phyloP scores from a whole-genome alignment of 108 stramenopile species.

The Parmales sp. region DNA sequence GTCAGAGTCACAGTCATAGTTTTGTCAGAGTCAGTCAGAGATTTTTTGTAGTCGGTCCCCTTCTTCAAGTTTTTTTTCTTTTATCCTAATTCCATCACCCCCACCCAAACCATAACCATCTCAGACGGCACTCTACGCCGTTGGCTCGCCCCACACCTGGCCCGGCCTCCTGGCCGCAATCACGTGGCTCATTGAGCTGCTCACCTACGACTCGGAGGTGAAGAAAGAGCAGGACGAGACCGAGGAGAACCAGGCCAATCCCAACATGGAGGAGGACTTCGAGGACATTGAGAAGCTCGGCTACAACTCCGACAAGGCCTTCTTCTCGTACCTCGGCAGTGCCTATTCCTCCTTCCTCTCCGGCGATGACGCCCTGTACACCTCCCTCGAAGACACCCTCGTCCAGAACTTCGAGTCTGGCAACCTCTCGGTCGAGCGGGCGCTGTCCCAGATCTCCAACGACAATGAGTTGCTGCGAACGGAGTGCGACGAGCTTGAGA shows the following conservation, averaged over 20 bases:
- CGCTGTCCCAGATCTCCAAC: conserved; percentile 53
- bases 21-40: not conserved
- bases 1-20: not conserved
- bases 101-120: conserved; percentile 37
- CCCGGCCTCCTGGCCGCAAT: conserved; percentile 87
- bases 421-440: conserved; percentile 45
- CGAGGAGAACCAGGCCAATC: conserved; percentile 12
- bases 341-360: conserved; percentile 75
- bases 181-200: conserved; percentile 86
- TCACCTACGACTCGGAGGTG: conserved; percentile 42
- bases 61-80: conserved; percentile 31
- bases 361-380: conserved; percentile 63
- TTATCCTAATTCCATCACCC: conserved; percentile 29
- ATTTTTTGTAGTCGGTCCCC: conserved; percentile 27
- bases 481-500: conserved; percentile 41
- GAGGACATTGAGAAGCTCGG: conserved; percentile 14
- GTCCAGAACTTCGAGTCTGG: conserved; percentile 59
- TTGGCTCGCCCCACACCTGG: conserved; percentile 97
- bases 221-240: conserved; percentile 16
- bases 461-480: conserved; percentile 46
- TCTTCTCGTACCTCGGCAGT: conserved; percentile 64
- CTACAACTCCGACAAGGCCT: conserved; percentile 40
- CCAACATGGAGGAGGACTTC: conserved; percentile 24
- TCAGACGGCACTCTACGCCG: conserved; percentile 77
- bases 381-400: conserved; percentile 53